Percentiles rank a stretch among this genome's conserved stretches.
Evolutionary conservation across 2,329 filamentous ascomycete species (phyloP).

Genomic region (Colletotrichum sp.): DNA sequence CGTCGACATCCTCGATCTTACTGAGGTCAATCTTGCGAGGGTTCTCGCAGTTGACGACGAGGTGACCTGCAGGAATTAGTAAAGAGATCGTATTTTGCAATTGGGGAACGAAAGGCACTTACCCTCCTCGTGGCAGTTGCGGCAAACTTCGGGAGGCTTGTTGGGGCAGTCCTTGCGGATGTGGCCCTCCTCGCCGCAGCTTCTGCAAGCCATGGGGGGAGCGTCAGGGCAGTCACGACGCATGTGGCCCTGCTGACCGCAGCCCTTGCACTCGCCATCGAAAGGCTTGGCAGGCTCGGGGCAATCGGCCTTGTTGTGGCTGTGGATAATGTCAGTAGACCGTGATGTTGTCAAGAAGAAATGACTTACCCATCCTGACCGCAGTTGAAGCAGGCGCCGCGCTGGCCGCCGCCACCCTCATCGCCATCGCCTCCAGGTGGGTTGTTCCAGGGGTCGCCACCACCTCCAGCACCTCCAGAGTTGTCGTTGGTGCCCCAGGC

Average conservation of each 20-base stretch:
- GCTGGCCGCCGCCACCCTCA: constrained; percentile 25
- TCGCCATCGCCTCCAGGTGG: not conserved
- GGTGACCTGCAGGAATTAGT: constrained; percentile 53
- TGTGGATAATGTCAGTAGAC: constrained; percentile 26
- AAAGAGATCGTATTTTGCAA: not conserved
- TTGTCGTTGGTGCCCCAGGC: not conserved
- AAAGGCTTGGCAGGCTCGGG: constrained; percentile 29
- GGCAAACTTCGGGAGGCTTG: constrained; percentile 60
- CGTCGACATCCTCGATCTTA: constrained; percentile 50
- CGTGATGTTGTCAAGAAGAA: constrained; percentile 17
- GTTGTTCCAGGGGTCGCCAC: constrained; percentile 18
- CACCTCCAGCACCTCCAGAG: not conserved
- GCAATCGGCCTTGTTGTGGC: constrained; percentile 37
- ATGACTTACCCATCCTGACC: constrained; percentile 38
- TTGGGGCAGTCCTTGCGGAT: constrained; percentile 68
- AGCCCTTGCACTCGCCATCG: constrained; percentile 44
- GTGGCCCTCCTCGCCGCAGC: constrained; percentile 64
- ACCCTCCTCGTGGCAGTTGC: constrained; percentile 69
- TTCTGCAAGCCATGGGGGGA: constrained; percentile 60
- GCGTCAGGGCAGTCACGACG: constrained; percentile 68
- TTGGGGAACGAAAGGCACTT: constrained; percentile 20
- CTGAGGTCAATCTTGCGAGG: constrained; percentile 63
- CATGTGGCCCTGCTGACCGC: constrained; percentile 57
- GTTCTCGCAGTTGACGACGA: constrained; percentile 59
- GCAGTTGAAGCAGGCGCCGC: constrained; percentile 38